A percentile compares a stretch with the other conserved stretches of the same genome.
Conservation (phyloP, 805 yeast species). For the Saccharomyces eubayanus region DNA sequence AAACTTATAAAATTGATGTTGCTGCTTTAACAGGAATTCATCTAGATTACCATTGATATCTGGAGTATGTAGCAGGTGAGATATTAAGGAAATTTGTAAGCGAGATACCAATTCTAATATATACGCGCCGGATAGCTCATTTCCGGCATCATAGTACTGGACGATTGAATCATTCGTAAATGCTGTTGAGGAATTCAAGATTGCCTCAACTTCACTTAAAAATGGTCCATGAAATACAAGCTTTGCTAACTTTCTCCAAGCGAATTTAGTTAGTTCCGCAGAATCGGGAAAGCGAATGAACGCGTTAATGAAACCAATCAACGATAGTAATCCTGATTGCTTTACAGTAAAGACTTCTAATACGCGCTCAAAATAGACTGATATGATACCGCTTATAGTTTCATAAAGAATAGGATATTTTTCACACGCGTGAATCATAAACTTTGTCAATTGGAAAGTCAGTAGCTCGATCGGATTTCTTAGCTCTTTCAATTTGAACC, state of each 20-base stretch:
- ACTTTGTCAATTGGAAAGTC: constrained; percentile 30
- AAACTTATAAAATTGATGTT: constrained; percentile 5
- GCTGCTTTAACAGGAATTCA: constrained; percentile 6
- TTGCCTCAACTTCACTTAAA: constrained; percentile 13
- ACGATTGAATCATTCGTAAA: constrained; percentile 25
- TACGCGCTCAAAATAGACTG: constrained; percentile 18
- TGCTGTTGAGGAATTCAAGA: constrained; percentile 9
- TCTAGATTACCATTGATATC: constrained; percentile 2
- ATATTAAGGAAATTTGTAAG: constrained; percentile 17
- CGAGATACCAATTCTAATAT: constrained; percentile 18
- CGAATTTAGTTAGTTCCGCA: constrained; percentile 7
- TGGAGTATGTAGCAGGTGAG: constrained; percentile 7
- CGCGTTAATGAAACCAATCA: constrained; percentile 34
- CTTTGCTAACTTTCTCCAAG: constrained; percentile 14
- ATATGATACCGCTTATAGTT: constrained; percentile 16
- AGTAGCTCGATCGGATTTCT: constrained; percentile 35
- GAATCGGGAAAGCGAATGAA: constrained; percentile 14
- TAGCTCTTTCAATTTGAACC: constrained; percentile 29
- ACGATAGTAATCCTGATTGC: constrained; percentile 25
- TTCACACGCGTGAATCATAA: constrained; percentile 21
- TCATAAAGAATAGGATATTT: constrained; percentile 25
- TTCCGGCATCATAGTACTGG: constrained; percentile 22
- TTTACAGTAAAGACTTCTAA: constrained; percentile 9
- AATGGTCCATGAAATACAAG: constrained; percentile 12
- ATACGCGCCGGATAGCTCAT: constrained; percentile 23